Base-by-base conservation (phyloP, 2,329 filamentous ascomycete genomes). In the Myriosclerotinia scirpicola region DNA sequence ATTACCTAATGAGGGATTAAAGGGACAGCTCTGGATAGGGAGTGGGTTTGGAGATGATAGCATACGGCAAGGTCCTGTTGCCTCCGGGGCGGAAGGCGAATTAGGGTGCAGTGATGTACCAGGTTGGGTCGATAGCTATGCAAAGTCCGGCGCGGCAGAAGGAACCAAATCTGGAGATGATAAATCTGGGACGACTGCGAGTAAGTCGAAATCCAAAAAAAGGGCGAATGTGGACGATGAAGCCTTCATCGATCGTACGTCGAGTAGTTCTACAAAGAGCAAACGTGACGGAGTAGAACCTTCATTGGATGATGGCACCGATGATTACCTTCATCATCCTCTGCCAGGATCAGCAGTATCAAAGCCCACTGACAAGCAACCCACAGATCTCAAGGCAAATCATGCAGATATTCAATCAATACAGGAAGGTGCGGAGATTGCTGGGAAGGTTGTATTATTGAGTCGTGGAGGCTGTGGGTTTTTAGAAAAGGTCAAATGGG, bases 401-500 rank as follows among this genome's bases (percentile, higher is more conserved):
- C 92, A 96, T 79, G 92, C 92, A 68, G 92, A 97, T 78, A 97
- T 97, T 69, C 92, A 96, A 77, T 94, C 90, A 1, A 82, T 97
- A 68, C 93, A 97, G 78, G 92, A 97, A 79, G 88, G 88, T 64
- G 93, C 94, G 30, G 94, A 98, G 77, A 98, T 99, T 70, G 84
- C 89, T 42, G 95, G 95, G 71, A 98, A 97, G 79, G 87, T 99
- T 58, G 95, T 96, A 2, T 81, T 99, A 63, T 82, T 99, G 66
- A 96, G 92, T 77, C 88, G 95, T 65, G 95, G 95, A 67, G 95
- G 94, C 9, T 99, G 95, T 78, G 95, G 95, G 6, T 99, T 99
- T 77, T 79, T 97, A 68, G 94, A 98, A 76, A 99, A 99, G 79
- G 92, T 95, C 70, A 94, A 96, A 81, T 99, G 95, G 95, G 92